A percentile compares a stretch with the other conserved stretches of the same genome.
Evolutionary conservation across 768 basidiomycete species (phyloP).

Genomic region (Leccinellum albellum): DNA sequence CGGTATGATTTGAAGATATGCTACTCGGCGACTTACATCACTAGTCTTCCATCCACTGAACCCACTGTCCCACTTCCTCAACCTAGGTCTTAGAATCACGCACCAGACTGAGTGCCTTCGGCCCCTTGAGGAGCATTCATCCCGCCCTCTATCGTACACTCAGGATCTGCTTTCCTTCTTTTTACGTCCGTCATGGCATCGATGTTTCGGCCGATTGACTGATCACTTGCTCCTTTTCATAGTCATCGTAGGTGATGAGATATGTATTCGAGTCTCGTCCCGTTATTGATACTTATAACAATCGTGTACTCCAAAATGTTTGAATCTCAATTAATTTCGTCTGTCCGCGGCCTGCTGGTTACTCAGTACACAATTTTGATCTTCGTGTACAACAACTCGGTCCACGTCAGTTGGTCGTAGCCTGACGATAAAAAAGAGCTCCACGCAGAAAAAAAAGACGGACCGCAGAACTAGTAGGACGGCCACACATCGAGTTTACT

Average conservation of each 20-base stretch:
- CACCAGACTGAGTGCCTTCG: conserved; percentile 33
- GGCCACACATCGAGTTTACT: too few species aligned
- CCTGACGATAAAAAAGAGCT: too few species aligned
- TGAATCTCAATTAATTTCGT: background rate
- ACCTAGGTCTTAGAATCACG: too few species aligned
- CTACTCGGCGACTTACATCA: too few species aligned
- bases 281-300: background rate
- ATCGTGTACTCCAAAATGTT: background rate
- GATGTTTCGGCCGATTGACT: background rate
- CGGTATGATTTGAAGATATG: too few species aligned
- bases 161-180: conserved; percentile 26
- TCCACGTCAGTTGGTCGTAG: conserved; percentile 79
- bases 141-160: conserved; percentile 34
- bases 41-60: too few species aligned
- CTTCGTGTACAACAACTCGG: conserved; percentile 83
- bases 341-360: background rate
- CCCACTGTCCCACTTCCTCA: too few species aligned
- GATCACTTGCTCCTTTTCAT: background rate
- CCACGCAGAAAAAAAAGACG: too few species aligned
- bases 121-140: conserved; percentile 31
- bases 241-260: background rate
- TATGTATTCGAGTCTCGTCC: background rate
- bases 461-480: background rate
- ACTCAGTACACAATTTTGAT: conserved; percentile 51
- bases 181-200: too few species aligned